Conservation (phyloP, 805 yeast species). For the Barnettozyma sp. region DNA sequence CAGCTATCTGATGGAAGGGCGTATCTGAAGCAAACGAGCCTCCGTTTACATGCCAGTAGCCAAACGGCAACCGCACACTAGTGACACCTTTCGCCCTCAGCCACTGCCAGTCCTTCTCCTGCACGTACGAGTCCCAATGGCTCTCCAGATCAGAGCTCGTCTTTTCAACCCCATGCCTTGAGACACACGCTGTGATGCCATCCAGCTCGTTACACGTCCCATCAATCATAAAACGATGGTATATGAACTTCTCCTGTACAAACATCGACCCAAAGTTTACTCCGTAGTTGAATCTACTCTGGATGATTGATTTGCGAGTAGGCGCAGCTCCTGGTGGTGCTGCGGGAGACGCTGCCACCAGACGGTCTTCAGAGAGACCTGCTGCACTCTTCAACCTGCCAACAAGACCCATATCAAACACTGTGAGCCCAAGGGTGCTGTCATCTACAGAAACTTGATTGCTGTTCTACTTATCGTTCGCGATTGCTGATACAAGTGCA, state of each 20-base stretch:
- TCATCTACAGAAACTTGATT: no score
- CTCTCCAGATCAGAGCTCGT: slow-evolving; percentile 47
- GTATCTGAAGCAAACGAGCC: slow-evolving; percentile 54
- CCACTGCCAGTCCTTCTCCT: slow-evolving; percentile 77
- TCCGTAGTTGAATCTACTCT: slow-evolving; percentile 62
- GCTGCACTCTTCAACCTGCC: slow-evolving; percentile 7
- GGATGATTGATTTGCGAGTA: slow-evolving; percentile 43
- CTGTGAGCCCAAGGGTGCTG: no score
- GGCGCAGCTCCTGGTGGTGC: slow-evolving; percentile 28
- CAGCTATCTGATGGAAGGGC: slow-evolving; percentile 47
- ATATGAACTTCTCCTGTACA: slow-evolving; percentile 76
- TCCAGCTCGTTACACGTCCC: slow-evolving; percentile 65
- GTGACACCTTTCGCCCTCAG: slow-evolving; percentile 61
- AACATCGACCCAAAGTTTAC: slow-evolving; percentile 82
- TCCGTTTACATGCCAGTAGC: slow-evolving; percentile 81
- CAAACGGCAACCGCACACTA: slow-evolving; percentile 79
- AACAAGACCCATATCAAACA: slow-evolving; percentile 8
- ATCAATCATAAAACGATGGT: slow-evolving; percentile 50
- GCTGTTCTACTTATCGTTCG: no score
- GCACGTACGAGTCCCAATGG: slow-evolving; percentile 61
- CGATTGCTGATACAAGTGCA: no score
- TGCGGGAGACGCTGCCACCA: slow-evolving; percentile 21
- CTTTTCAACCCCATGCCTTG: slow-evolving; percentile 44
- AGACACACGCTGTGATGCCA: slow-evolving; percentile 48
- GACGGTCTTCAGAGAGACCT: neutral